Evolutionary conservation across 208 protist genomes (phyloP).

Genomic region (Wallacemonas sp.): DNA sequence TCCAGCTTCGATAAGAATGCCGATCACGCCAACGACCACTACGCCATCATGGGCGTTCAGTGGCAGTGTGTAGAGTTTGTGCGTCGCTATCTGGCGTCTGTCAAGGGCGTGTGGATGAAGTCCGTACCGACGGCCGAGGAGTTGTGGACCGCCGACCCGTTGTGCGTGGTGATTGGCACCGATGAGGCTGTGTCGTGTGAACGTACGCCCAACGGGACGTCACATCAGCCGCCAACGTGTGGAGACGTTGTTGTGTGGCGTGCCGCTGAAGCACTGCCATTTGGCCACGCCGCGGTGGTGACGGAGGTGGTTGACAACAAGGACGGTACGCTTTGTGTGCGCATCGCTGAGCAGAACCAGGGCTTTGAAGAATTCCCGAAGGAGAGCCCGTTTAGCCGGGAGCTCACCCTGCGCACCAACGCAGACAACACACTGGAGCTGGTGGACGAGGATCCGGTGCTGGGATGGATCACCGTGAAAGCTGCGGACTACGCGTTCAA

Average conservation of each 20-base stretch:
- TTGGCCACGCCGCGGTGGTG: constrained; percentile 66
- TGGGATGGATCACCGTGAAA: constrained; percentile 64
- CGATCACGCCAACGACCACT: constrained; percentile 2
- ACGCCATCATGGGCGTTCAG: constrained; percentile 50
- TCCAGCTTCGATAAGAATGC: constrained; percentile 26
- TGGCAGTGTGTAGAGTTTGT: constrained; percentile 79
- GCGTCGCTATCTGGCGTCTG: constrained; percentile 59
- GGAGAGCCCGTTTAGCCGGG: constrained; percentile 47
- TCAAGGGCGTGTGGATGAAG: constrained; percentile 66
- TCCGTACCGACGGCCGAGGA: constrained; percentile 53
- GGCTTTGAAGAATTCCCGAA: constrained; percentile 50
- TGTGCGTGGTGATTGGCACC: constrained; percentile 24
- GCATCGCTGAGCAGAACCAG: constrained; percentile 74
- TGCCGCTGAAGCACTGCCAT: constrained; percentile 31
- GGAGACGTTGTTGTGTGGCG: constrained; percentile 71
- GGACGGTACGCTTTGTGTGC: constrained; percentile 8
- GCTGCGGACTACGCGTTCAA: constrained; percentile 48
- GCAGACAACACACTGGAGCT: constrained; percentile 28
- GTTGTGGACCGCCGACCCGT: constrained; percentile 31
- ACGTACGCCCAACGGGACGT: constrained; percentile 33
- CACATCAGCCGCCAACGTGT: constrained; percentile 17
- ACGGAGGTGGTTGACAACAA: constrained; percentile 22
- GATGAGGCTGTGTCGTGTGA: constrained; percentile 22
- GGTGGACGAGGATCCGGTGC: constrained; percentile 42
- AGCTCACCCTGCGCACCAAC: constrained; percentile 26